Percentiles rank a stretch among this genome's conserved stretches.
Evolutionary conservation across 257 asterid genomes (phyloP).

Genomic region (Solanum chiquidenum): DNA sequence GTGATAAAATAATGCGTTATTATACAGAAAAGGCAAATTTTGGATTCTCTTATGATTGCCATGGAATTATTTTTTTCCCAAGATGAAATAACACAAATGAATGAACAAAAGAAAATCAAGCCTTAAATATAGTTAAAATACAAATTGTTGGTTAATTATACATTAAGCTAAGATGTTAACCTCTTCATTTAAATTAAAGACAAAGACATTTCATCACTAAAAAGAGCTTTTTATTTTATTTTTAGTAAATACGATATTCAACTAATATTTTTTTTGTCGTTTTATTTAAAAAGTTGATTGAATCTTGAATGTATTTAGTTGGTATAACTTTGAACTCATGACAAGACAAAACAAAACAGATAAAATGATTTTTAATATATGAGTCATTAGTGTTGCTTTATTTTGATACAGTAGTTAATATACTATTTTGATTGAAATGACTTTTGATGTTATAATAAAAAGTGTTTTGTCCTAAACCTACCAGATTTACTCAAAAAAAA

Average conservation of each 20-base stretch:
- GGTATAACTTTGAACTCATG: too few relatives aligned
- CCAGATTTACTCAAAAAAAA: too few relatives aligned
- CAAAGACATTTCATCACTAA: not conserved
- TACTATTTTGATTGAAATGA: too few relatives aligned
- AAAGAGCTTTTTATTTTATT: not conserved
- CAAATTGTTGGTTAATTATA: not conserved
- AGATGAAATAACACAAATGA: not conserved
- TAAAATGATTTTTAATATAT: too few relatives aligned
- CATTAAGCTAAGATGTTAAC: not conserved
- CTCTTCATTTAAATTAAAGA: not conserved
- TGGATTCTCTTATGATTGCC: not conserved
- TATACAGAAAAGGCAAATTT: not conserved
- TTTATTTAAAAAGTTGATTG: too few relatives aligned
- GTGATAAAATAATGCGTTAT: not conserved
- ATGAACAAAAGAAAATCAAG: not conserved
- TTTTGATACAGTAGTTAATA: too few relatives aligned
- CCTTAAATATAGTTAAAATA: not conserved
- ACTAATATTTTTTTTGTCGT: not conserved
- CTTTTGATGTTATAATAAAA: too few relatives aligned
- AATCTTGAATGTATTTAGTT: too few relatives aligned
- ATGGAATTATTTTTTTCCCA: not conserved
- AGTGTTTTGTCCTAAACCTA: too few relatives aligned
- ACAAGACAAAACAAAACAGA: too few relatives aligned
- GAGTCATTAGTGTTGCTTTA: too few relatives aligned
- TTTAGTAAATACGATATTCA: not conserved